Conservation (phyloP, 805 yeast genomes). For the Wickerhamiella brachini region DNA sequence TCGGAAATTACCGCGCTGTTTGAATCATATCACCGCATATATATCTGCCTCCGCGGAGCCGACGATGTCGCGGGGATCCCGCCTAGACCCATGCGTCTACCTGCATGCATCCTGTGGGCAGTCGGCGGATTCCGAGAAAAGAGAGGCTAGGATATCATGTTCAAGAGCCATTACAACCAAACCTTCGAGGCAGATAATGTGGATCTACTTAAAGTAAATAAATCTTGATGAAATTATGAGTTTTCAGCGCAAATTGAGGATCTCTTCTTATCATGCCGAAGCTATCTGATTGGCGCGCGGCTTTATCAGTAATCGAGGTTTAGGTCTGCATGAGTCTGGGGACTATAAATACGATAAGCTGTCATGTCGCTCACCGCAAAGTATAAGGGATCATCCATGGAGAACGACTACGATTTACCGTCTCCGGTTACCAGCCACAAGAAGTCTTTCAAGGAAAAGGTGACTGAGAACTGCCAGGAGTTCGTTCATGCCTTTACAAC, state of each 20-base stretch:
- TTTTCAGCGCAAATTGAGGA: background rate
- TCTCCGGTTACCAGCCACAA: background rate
- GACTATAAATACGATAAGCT: background rate
- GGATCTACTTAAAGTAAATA: background rate
- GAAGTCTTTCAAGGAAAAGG: background rate
- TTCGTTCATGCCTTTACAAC: slow-evolving; percentile 37
- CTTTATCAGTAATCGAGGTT: background rate
- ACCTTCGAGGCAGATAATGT: background rate
- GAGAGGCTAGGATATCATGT: background rate
- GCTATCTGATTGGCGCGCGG: background rate
- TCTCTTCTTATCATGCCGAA: background rate
- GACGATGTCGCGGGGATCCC: background rate
- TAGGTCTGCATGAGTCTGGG: background rate
- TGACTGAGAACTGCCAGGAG: background rate
- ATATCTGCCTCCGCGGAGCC: background rate
- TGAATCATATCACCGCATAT: background rate
- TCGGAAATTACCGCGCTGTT: background rate
- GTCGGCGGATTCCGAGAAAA: background rate
- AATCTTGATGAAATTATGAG: background rate
- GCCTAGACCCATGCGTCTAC: background rate
- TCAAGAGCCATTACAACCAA: background rate
- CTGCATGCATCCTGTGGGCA: background rate
- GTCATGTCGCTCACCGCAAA: background rate
- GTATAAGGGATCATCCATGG: background rate
- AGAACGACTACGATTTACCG: background rate